phyloP scores from a whole-genome alignment of 495 filamentous ascomycete genomes.

The Penicillium taxi region DNA sequence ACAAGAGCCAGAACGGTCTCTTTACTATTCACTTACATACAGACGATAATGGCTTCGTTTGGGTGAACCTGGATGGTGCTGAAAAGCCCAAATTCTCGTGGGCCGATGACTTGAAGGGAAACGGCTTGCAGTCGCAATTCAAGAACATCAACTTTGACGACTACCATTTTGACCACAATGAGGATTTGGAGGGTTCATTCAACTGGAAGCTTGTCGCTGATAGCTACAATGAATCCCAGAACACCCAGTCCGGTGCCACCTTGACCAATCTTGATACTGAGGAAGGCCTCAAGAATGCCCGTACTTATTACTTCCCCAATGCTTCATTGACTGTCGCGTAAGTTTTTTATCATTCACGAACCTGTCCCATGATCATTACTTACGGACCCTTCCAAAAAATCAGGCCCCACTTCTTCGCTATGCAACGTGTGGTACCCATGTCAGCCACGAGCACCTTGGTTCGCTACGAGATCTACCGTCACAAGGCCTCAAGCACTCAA shows the following conservation, averaged over 20 bases:
- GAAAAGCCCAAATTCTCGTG: slow-evolving; percentile 31
- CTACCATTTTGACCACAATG: slow-evolving; percentile 40
- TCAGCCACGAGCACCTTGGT: slow-evolving; percentile 27
- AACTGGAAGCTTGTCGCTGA: slow-evolving; percentile 48
- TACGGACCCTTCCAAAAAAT: too few relatives aligned
- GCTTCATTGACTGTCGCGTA: slow-evolving; percentile 39
- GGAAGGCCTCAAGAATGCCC: slow-evolving; percentile 23
- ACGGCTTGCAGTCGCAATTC: slow-evolving; percentile 32
- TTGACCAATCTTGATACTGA: slow-evolving; percentile 32
- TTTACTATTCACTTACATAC: slow-evolving; percentile 35
- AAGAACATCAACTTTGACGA: slow-evolving; percentile 35
- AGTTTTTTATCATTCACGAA: slow-evolving; percentile 9
- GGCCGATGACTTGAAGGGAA: slow-evolving; percentile 33
- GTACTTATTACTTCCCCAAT: slow-evolving; percentile 39
- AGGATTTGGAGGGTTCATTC: slow-evolving; percentile 36
- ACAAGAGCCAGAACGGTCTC: slow-evolving; percentile 41
- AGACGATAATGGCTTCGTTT: slow-evolving; percentile 40
- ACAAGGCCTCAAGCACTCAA: slow-evolving; percentile 21
- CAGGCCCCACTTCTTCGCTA: slow-evolving; percentile 7
- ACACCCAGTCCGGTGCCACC: slow-evolving; percentile 32
- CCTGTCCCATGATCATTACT: neutral
- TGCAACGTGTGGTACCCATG: slow-evolving; percentile 37
- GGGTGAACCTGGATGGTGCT: slow-evolving; percentile 39
- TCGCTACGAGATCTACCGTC: slow-evolving; percentile 43
- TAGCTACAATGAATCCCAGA: slow-evolving; percentile 48